A percentile compares a stretch with the other conserved stretches of the same genome.
Conservation (phyloP, 371 early-diverging fungal species). For the Blyttiomyces sp. region DNA sequence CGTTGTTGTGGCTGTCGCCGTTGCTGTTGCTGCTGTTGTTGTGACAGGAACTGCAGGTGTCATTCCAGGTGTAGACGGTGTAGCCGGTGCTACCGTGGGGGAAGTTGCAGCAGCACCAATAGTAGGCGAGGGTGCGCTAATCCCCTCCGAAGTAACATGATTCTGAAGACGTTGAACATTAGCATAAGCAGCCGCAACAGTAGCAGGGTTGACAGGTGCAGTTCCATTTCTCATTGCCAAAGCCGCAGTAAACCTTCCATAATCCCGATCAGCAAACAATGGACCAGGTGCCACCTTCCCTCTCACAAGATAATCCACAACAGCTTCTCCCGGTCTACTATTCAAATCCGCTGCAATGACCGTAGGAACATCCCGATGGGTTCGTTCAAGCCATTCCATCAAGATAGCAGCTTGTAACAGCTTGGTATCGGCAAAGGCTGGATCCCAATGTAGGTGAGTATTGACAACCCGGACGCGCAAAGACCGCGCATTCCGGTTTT, state of each 20-base stretch:
- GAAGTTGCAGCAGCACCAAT: too few species aligned
- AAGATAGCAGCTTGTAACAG: constrained; percentile 91
- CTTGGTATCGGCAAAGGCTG: constrained; percentile 89
- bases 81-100: too few species aligned
- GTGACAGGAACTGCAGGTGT: too few species aligned
- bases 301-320: constrained; percentile 28
- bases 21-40: too few species aligned
- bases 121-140: neutral
- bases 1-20: constrained; percentile 1
- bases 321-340: constrained; percentile 26
- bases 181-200: neutral
- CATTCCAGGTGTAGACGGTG: too few species aligned
- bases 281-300: constrained; percentile 25
- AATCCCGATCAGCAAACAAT: constrained; percentile 12
- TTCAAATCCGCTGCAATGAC: constrained; percentile 36
- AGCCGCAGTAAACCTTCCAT: constrained; percentile 23
- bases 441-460: constrained; percentile 90
- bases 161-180: neutral
- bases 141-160: neutral
- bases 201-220: neutral
- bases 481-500: constrained; percentile 67
- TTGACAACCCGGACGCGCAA: constrained; percentile 83
- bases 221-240: constrained; percentile 8
- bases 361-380: constrained; percentile 27
- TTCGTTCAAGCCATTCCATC: constrained; percentile 77